A percentile compares a stretch with the other conserved stretches of the same genome.
These are phyloP conservation scores for Incumbomyces delicatus DNA, from an alignment of 2,329 filamentous ascomycete species.

Conservation along the genomic window DNA sequence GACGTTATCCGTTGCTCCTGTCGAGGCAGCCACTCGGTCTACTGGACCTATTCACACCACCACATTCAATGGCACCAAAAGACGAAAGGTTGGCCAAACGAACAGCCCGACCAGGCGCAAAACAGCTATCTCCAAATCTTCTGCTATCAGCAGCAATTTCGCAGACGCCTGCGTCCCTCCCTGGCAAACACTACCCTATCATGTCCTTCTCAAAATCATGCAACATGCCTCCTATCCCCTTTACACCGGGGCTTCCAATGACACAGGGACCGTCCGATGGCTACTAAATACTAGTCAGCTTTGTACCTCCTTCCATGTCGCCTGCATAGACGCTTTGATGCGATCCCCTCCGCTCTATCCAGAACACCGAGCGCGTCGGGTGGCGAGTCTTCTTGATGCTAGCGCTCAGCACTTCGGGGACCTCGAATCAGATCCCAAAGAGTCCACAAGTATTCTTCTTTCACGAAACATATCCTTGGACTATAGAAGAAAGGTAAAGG, in stretches of 20 bases:
- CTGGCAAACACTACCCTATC: constrained; percentile 57
- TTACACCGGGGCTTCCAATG: constrained; percentile 37
- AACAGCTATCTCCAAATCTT: background rate
- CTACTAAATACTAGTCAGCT: constrained; percentile 53
- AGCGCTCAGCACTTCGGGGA: constrained; percentile 26
- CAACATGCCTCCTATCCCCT: constrained; percentile 54
- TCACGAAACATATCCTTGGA: constrained; percentile 42
- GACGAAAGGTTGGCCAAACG: background rate
- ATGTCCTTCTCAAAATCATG: constrained; percentile 61
- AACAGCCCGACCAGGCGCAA: background rate
- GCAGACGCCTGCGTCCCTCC: constrained; percentile 33
- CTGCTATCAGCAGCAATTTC: background rate
- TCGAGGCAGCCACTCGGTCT: background rate
- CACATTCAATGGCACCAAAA: background rate
- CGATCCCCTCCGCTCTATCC: constrained; percentile 55
- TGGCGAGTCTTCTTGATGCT: constrained; percentile 47
- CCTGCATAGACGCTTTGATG: constrained; percentile 65
- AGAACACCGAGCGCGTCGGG: constrained; percentile 37
- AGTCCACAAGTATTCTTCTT: background rate
- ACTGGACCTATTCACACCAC: background rate
- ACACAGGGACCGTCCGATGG: constrained; percentile 46
- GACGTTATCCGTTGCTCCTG: background rate
- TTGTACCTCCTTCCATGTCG: constrained; percentile 59
- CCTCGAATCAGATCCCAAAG: constrained; percentile 29
- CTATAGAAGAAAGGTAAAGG: constrained; percentile 62